Percentiles rank a stretch among this genome's conserved stretches.
Evolutionary conservation across 257 asterid genomes (phyloP).

Genomic region (Verbena officinalis): DNA sequence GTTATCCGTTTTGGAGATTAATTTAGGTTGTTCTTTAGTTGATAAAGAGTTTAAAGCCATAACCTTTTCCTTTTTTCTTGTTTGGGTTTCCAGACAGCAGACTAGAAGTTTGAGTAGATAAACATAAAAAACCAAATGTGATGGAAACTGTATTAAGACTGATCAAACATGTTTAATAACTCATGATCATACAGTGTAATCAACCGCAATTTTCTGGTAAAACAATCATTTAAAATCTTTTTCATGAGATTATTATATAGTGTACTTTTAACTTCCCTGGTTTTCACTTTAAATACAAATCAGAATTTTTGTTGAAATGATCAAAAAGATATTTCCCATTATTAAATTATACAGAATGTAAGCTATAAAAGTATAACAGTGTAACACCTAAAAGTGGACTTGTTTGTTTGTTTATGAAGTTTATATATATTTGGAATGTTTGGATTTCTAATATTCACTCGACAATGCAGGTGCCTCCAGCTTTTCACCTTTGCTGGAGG

Average conservation of each 20-base stretch:
- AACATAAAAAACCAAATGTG: not conserved
- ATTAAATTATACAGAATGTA: not conserved
- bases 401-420: not conserved
- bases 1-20: not conserved
- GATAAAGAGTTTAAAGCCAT: not conserved
- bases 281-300: not conserved
- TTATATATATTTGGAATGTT: not conserved
- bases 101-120: not conserved
- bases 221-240: not conserved
- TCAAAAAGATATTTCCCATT: not conserved
- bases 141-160: not conserved
- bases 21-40: not conserved
- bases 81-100: slow-evolving; percentile 5
- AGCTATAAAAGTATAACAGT: too few relatives aligned
- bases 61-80: not conserved
- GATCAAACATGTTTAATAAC: slow-evolving; percentile 1
- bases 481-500: slow-evolving; percentile 23
- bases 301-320: not conserved
- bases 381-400: not conserved
- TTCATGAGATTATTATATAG: not conserved
- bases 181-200: not conserved
- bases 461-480: slow-evolving; percentile 41
- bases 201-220: not conserved
- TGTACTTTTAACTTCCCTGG: not conserved
- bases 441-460: slow-evolving; percentile 35